Evolutionary conservation across 495 filamentous ascomycete species (phyloP).

Genomic region (Alectoria sarmentosa): DNA sequence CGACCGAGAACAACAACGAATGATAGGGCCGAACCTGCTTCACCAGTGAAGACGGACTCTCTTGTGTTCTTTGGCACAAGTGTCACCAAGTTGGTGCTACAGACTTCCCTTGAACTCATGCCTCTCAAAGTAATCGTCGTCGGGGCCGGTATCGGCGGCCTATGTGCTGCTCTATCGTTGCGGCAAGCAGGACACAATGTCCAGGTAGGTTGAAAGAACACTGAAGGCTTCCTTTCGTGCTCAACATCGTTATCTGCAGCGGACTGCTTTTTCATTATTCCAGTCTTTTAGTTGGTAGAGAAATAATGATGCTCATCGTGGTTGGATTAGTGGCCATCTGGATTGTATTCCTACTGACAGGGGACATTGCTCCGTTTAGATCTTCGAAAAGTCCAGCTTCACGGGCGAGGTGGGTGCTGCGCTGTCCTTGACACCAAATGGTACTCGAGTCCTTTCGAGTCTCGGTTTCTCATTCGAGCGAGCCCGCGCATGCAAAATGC

Average conservation of each 20-base stretch:
- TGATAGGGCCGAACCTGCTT: too few species aligned
- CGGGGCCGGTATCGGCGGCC: background rate
- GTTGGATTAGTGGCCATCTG: background rate
- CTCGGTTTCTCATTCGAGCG: slow-evolving; percentile 41
- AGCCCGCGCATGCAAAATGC: slow-evolving; percentile 23
- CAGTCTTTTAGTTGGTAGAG: background rate
- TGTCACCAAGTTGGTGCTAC: background rate
- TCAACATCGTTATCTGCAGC: background rate
- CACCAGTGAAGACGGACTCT: too few species aligned
- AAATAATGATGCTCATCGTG: background rate
- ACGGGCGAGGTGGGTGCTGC: slow-evolving; percentile 51
- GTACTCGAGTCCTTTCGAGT: slow-evolving; percentile 38
- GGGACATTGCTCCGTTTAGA: slow-evolving; percentile 22
- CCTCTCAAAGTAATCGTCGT: background rate
- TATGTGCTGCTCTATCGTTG: background rate
- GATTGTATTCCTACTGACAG: background rate
- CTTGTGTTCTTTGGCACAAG: background rate
- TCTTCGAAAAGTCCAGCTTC: slow-evolving; percentile 47
- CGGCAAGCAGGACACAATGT: slow-evolving; percentile 1
- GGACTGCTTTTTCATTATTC: background rate
- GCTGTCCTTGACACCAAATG: slow-evolving; percentile 46
- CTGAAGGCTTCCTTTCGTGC: background rate
- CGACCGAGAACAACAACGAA: too few species aligned
- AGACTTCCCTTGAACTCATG: background rate
- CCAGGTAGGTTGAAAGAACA: background rate